Base-by-base conservation (phyloP, 768 basidiomycete species). In the Leccinum fibrillosum region DNA sequence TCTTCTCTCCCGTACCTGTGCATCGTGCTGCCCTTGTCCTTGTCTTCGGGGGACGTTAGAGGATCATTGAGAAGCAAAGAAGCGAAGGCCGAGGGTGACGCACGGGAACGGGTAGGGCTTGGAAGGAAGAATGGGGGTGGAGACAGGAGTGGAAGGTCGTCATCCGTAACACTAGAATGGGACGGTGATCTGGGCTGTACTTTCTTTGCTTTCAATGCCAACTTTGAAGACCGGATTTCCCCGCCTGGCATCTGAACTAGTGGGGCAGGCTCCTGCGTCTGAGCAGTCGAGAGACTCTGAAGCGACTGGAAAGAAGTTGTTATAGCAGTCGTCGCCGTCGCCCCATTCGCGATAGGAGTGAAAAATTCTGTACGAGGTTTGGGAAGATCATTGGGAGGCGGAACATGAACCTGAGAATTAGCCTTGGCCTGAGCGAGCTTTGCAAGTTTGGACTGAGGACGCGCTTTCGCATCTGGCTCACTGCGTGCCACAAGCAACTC, bases 321-420 rank as follows among this genome's bases (percentile, higher is more conserved):
- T 66, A 92, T 92, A 2, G 90, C 90, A 15, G 89, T 90, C 0
- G 90, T 92, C 12, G 84, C 90, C n/a, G 88, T 85, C 3, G 87
- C 75, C 0, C 90, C 89, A 66, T 92, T 92, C n/a, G 87, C 88
- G 48, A 88, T 89, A 2, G 90, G 90, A 15, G 82, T 87, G 11
- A 90, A 73, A 67, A 86, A 89, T 66, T 90, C 85, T 6, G 90
- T 91, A 52, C 72, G 82, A 49, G 80, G 62, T 49, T 71, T 74
- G n/a, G 78, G 80, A 55, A 82, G 71, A 8, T 73, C 70, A 49
- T 64, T 72, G 35, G 66, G 69, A 52, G 68, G 72, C 54, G 73
- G 56, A 32, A 65, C 61, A 21, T 63, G 47, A 26, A 60, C 53
- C 13, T 69, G 61, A 25, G 64, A 53, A 48, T 52, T 64, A 19